A percentile compares a stretch with the other conserved stretches of the same genome.
These are phyloP conservation scores for Cladobotryum mycophilum DNA, from an alignment of 2,329 filamentous ascomycete species.

Conservation along the genomic window DNA sequence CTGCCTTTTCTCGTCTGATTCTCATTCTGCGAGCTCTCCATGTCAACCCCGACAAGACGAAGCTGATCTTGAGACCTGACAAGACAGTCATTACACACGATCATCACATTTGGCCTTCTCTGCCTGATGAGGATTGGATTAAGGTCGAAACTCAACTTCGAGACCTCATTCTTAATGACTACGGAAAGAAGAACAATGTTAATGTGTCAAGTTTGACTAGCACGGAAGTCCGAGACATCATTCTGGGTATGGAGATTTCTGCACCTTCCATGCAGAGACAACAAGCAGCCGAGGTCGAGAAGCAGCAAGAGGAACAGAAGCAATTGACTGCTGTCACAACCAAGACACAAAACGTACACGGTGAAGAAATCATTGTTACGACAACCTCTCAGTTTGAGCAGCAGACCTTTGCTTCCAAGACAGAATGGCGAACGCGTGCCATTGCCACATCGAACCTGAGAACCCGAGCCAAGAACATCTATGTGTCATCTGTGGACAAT, in stretches of 20 bases:
- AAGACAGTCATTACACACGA: conserved; percentile 98
- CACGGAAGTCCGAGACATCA: conserved; percentile 96
- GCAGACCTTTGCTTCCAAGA: conserved; percentile 96
- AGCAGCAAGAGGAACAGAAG: conserved; percentile 94
- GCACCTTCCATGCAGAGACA: conserved; percentile 97
- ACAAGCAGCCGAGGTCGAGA: conserved; percentile 97
- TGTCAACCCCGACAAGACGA: conserved; percentile 98
- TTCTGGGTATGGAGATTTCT: conserved; percentile 98
- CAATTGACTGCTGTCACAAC: conserved; percentile 96
- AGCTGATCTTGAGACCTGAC: conserved; percentile 87
- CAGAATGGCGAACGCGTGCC: conserved; percentile 93
- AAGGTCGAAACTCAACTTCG: conserved; percentile 97
- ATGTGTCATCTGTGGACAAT: conserved; percentile 92
- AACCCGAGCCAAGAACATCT: conserved; percentile 94
- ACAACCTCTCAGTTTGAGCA: conserved; percentile 98
- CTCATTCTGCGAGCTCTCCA: conserved; percentile 91
- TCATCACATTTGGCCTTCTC: conserved; percentile 95
- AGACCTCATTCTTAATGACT: conserved; percentile 95
- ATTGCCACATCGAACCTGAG: conserved; percentile 95
- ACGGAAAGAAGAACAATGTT: conserved; percentile 99
- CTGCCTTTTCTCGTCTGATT: conserved; percentile 91
- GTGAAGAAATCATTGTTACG: conserved; percentile 96
- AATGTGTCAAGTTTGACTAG: conserved; percentile 95
- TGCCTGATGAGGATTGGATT: conserved; percentile 97
- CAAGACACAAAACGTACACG: conserved; percentile 94